A percentile compares a stretch with the other conserved stretches of the same genome.
Conservation (phyloP, 257 asterid genomes). For the Rauvolfia tetraphylla region DNA sequence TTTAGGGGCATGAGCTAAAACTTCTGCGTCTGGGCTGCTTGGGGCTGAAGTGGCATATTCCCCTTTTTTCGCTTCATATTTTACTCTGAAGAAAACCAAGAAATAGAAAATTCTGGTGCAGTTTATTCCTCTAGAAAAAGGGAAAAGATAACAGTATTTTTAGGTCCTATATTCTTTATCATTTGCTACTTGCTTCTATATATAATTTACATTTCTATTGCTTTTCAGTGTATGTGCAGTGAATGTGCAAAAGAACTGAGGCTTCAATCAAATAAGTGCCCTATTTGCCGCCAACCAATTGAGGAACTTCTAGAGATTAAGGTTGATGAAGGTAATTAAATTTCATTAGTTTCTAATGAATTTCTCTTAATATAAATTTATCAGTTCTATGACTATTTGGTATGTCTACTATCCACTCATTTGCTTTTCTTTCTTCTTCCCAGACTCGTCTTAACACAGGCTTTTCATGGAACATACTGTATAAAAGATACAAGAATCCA, state of each 20-base stretch:
- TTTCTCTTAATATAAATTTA: background rate
- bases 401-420: background rate
- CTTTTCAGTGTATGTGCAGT: slow-evolving; percentile 69
- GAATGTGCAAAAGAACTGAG: slow-evolving; percentile 81
- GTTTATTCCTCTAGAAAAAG: background rate
- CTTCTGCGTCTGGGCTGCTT: too few species aligned
- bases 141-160: background rate
- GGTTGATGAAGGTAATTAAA: slow-evolving; percentile 56
- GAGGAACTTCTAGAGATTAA: slow-evolving; percentile 85
- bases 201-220: background rate
- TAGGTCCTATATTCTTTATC: background rate
- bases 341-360: background rate
- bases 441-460: slow-evolving; percentile 12
- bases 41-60: background rate
- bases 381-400: background rate
- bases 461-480: slow-evolving; percentile 4
- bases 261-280: slow-evolving; percentile 77
- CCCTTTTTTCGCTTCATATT: background rate
- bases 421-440: background rate
- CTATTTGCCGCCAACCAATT: slow-evolving; percentile 84
- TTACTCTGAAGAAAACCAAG: background rate
- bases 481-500: slow-evolving; percentile 13
- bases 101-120: background rate
- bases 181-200: background rate
- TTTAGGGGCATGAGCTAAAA: background rate